Percentiles rank a stretch among this genome's conserved stretches.
phyloP scores from a whole-genome alignment of 2,329 filamentous ascomycete genomes.

The Aspergillus terreus region DNA sequence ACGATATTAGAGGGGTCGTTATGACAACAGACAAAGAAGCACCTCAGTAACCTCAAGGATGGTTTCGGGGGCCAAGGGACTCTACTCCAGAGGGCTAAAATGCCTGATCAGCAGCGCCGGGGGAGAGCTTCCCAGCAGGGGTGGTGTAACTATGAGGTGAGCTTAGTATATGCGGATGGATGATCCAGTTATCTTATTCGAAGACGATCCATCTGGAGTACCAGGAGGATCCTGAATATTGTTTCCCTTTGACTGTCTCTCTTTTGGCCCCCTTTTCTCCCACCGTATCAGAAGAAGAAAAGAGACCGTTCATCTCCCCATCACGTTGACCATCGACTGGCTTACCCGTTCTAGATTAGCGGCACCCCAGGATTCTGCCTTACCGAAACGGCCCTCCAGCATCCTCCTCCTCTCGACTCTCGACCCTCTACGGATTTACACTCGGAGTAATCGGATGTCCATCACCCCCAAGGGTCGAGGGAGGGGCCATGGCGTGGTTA shows the following conservation, averaged over 20 bases:
- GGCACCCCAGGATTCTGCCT: background rate
- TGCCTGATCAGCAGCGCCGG: conserved; percentile 10
- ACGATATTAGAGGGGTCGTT: conserved; percentile 2
- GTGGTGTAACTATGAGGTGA: too few relatives aligned
- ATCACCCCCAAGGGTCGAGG: too few relatives aligned
- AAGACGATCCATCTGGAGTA: too few relatives aligned
- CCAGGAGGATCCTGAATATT: too few relatives aligned
- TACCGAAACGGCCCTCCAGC: background rate
- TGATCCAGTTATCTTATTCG: too few relatives aligned
- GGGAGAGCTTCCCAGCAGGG: background rate
- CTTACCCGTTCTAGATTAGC: background rate
- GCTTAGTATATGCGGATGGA: too few relatives aligned
- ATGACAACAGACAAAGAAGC: conserved; percentile 1
- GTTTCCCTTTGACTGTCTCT: too few relatives aligned
- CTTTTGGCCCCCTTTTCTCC: background rate
- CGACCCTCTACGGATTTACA: background rate
- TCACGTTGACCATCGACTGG: background rate
- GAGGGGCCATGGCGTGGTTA: too few relatives aligned
- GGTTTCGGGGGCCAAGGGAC: conserved; percentile 6
- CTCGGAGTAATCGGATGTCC: background rate
- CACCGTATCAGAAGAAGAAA: background rate
- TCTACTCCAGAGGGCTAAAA: conserved; percentile 8
- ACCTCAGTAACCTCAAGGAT: background rate
- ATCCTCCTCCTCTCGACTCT: background rate
- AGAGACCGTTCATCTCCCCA: background rate